A percentile compares a stretch with the other conserved stretches of the same genome.
phyloP scores from a whole-genome alignment of 768 basidiomycete species.

The Tylopilus sp. region DNA sequence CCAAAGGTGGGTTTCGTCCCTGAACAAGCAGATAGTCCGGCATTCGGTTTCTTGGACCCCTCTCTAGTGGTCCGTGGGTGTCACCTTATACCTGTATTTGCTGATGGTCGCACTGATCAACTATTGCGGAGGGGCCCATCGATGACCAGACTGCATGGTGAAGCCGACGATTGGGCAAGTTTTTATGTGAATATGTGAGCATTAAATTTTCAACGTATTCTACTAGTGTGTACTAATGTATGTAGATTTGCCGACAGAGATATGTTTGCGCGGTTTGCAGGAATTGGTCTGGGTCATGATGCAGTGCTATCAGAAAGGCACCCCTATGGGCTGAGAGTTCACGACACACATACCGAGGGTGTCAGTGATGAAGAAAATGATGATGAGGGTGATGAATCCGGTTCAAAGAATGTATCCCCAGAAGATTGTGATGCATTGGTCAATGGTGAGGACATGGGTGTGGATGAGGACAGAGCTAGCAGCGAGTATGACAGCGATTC shows the following conservation, averaged over 20 bases:
- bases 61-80: not conserved
- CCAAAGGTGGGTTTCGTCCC: not conserved
- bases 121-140: not conserved
- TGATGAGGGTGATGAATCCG: too few relatives aligned
- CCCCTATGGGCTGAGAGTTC: too few relatives aligned
- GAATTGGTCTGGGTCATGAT: not conserved
- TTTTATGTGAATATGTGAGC: not conserved
- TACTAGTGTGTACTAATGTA: not conserved
- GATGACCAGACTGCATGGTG: not conserved
- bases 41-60: not conserved
- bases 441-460: too few relatives aligned
- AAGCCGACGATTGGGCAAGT: not conserved
- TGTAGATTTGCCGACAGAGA: slow-evolving; percentile 1
- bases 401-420: too few relatives aligned
- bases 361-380: too few relatives aligned
- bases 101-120: not conserved
- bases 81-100: not conserved
- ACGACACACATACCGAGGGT: too few relatives aligned
- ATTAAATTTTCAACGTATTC: not conserved
- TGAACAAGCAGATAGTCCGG: not conserved
- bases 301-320: too few relatives aligned
- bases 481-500: too few relatives aligned
- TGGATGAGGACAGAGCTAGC: too few relatives aligned
- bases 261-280: not conserved
- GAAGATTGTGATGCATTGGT: too few relatives aligned